Base-by-base conservation (phyloP, 768 basidiomycete species). In the Asterophora parasitica region DNA sequence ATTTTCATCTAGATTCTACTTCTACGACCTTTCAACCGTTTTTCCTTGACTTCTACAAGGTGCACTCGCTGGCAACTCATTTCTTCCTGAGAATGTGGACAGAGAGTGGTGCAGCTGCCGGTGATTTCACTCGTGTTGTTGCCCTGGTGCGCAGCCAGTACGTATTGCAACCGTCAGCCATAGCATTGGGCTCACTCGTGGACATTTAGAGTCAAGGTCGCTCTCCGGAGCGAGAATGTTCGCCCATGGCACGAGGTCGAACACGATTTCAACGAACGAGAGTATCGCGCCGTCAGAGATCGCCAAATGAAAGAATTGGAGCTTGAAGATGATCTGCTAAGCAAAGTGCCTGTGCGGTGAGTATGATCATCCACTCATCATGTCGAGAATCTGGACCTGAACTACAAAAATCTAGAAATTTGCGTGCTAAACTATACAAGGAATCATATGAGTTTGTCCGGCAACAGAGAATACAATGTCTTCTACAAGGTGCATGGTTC, bases 41-140 rank as follows among this genome's bases (percentile, higher is more conserved):
- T 68, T 88, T 94, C 67, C 75, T 94, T 53, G 88, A 88, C 56
- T 89, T 93, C 59, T 76, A 78, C 60, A 82, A 77, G 53, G 83
- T 92, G 4, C 92, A 96, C 64, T 71, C 76, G 8, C 69, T 92
- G n/a, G 86, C 87, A 4, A 81, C 84, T 3, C 79, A 79, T 38
- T 93, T 94, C 71, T 94, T 94, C 67, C 68, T 91, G n/a, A 79
- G 89, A 28, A 92, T 95, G 82, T 95, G 90, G 91, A 79, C 76
- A 56, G 92, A 95, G 62, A 88, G 87, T 58, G 83, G 85, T 10
- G 87, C 92, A 1, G 81, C 85, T 3, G 59, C 64, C 10, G 82
- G 73, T 15, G 92, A 95, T 65, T 91, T 92, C 54, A 72, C 76
- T 30, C 82, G 93, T 8, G 82, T 95, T 8, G 77, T 79, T 28